These are phyloP conservation scores for Micromonas pusilla DNA, from an alignment of 139 green algal species.

Conservation along the genomic window DNA sequence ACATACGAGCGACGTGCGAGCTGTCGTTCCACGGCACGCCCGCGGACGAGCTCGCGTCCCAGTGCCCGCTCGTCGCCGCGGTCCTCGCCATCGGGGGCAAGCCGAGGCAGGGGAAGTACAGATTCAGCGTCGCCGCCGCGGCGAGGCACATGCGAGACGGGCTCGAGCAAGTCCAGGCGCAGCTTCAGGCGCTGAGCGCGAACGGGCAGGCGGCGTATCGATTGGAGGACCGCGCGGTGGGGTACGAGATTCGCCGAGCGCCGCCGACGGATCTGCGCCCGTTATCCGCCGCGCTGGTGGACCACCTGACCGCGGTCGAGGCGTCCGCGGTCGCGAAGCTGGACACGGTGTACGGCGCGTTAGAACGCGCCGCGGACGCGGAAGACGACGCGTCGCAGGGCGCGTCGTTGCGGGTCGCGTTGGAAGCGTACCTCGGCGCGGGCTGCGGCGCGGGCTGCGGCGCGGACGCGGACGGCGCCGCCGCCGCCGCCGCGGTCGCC, in stretches of 20 bases:
- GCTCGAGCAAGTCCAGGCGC: constrained; percentile 1
- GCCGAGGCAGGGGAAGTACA: neutral
- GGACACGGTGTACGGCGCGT: constrained; percentile 8
- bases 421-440: constrained; percentile 8
- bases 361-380: neutral
- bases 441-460: neutral
- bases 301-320: neutral
- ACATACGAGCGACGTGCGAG: constrained; percentile 14
- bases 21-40: neutral
- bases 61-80: constrained; percentile 1
- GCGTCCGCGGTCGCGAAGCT: neutral
- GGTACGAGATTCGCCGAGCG: constrained; percentile 7
- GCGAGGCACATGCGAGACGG: neutral
- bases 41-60: neutral
- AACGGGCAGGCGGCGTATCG: neutral
- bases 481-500: neutral
- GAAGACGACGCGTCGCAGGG: constrained; percentile 14
- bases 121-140: neutral
- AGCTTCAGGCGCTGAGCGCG: neutral
- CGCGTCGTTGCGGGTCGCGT: neutral
- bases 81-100: neutral
- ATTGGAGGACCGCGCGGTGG: neutral
- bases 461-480: neutral
- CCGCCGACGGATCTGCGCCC: neutral
- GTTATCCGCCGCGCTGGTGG: neutral